Evolutionary conservation across 2,329 filamentous ascomycete genomes (phyloP).

Genomic region (Sporothrix schenckii): DNA sequence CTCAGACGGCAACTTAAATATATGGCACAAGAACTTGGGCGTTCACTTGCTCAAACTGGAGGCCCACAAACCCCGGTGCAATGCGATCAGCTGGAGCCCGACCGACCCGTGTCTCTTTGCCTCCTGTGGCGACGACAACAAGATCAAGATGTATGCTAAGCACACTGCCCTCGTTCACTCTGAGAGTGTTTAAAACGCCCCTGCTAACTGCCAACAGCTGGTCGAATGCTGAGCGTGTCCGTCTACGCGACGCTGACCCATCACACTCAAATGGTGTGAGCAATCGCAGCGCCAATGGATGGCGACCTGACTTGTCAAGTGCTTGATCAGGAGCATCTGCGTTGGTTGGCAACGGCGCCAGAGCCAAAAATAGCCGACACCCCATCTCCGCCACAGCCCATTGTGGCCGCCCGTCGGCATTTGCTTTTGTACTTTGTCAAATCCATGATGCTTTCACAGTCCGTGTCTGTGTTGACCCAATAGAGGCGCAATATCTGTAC

Average conservation of each 20-base stretch:
- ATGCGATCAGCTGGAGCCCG: conserved; percentile 88
- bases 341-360: not conserved
- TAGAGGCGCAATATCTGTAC: conserved; percentile 1
- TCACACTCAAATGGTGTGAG: conserved; percentile 33
- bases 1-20: conserved; percentile 69
- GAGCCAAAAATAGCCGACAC: not conserved
- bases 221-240: conserved; percentile 45
- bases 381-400: not conserved
- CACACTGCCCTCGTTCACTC: not conserved
- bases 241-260: conserved; percentile 32
- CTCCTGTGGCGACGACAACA: conserved; percentile 84
- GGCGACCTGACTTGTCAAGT: conserved; percentile 32
- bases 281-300: conserved; percentile 37
- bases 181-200: not conserved
- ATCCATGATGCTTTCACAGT: not conserved
- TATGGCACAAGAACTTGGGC: conserved; percentile 89
- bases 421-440: not conserved
- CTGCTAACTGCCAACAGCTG: conserved; percentile 39
- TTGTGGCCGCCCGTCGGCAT: not conserved
- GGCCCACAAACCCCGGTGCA: conserved; percentile 77
- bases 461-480: not conserved
- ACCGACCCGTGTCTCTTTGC: conserved; percentile 81
- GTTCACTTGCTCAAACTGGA: conserved; percentile 73
- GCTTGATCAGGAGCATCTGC: not conserved
- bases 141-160: conserved; percentile 73